Conservation (phyloP, 2,329 filamentous ascomycete genomes). For the Epichloe gansuensis region DNA sequence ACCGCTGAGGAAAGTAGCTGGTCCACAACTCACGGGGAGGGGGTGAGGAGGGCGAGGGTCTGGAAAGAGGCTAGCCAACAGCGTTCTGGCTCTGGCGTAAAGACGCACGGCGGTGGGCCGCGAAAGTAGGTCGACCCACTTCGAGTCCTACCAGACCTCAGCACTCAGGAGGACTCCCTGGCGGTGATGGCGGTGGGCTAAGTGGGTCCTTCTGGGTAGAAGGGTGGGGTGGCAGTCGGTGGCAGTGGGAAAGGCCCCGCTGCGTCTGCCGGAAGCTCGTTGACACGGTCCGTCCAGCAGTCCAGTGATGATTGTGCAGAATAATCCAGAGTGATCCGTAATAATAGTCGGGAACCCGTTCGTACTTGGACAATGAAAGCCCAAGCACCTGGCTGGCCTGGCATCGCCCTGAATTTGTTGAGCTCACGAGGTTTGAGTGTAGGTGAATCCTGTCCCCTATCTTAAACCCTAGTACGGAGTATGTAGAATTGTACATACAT, state of each 20-base stretch:
- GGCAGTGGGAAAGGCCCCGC: not conserved
- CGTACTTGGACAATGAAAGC: too few species aligned
- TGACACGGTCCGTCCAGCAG: not conserved
- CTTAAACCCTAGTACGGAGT: too few species aligned
- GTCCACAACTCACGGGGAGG: not conserved
- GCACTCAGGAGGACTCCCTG: not conserved
- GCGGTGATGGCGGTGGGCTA: not conserved
- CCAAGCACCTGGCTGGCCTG: not conserved
- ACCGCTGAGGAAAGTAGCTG: too few species aligned
- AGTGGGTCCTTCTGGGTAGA: too few species aligned
- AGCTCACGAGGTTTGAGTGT: too few species aligned
- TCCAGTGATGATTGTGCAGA: not conserved
- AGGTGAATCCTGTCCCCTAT: too few species aligned
- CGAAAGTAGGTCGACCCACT: not conserved
- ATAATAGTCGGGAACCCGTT: too few species aligned
- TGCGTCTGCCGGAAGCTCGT: not conserved
- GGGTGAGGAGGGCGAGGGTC: too few species aligned
- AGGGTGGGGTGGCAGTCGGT: not conserved
- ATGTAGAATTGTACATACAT: too few species aligned
- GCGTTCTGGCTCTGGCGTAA: not conserved
- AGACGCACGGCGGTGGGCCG: slow-evolving; percentile 1
- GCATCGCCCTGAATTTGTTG: too few species aligned
- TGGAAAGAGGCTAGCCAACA: not conserved
- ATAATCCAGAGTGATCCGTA: too few species aligned
- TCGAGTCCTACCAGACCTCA: not conserved